Evolutionary conservation across 2,329 filamentous ascomycete species (phyloP).

Genomic region (Alternaria tenuissima): DNA sequence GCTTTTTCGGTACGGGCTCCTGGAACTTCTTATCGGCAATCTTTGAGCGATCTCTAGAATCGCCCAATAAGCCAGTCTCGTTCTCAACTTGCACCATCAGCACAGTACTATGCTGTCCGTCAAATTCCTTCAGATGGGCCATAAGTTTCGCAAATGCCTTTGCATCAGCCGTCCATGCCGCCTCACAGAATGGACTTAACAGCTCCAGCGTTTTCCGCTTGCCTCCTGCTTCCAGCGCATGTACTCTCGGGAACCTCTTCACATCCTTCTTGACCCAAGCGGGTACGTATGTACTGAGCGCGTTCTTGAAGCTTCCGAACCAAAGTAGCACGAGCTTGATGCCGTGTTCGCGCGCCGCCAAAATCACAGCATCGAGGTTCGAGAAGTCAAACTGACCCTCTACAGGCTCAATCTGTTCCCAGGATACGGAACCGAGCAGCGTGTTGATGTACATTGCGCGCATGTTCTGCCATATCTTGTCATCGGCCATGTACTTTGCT

Average conservation of each 20-base stretch:
- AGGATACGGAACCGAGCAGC: conserved; percentile 52
- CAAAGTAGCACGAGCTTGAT: conserved; percentile 53
- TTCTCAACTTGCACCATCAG: conserved; percentile 66
- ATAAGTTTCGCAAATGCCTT: conserved; percentile 50
- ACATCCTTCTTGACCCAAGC: conserved; percentile 33
- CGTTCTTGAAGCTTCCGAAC: conserved; percentile 58
- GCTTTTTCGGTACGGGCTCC: conserved; percentile 42
- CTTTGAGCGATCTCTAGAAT: conserved; percentile 59
- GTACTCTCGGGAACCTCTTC: conserved; percentile 28
- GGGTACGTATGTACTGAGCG: conserved; percentile 24
- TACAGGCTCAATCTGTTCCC: conserved; percentile 55
- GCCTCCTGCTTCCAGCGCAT: neutral
- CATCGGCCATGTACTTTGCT: conserved; percentile 9
- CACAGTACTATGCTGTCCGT: conserved; percentile 57
- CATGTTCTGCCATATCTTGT: conserved; percentile 4
- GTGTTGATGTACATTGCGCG: conserved; percentile 50
- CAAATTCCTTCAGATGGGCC: conserved; percentile 52
- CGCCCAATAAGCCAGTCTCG: conserved; percentile 60
- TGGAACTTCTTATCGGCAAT: conserved; percentile 53
- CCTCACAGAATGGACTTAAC: conserved; percentile 35
- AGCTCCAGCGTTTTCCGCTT: neutral
- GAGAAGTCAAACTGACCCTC: conserved; percentile 54
- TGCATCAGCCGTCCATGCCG: conserved; percentile 43
- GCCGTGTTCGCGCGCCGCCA: conserved; percentile 44
- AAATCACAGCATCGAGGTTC: conserved; percentile 49